Evolutionary conservation across 306 rosid genomes (phyloP).

Genomic region (Vicia sativa): DNA sequence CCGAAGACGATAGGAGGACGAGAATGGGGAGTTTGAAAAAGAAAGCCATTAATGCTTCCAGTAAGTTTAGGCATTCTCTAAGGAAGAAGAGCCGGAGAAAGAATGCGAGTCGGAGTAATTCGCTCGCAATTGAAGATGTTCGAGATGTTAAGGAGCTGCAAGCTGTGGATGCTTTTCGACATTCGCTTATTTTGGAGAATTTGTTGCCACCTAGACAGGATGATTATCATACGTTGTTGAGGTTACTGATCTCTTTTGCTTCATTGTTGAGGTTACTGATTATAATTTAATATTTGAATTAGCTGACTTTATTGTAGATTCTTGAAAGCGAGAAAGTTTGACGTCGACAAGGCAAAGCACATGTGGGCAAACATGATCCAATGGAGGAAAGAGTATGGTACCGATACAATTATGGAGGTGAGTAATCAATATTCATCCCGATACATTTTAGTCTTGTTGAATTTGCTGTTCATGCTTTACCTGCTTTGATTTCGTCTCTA

Average conservation of each 20-base stretch:
- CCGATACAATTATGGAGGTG: constrained; percentile 86
- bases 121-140: constrained; percentile 83
- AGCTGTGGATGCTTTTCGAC: constrained; percentile 77
- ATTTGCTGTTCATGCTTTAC: constrained; percentile 16
- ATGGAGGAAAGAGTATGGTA: constrained; percentile 87
- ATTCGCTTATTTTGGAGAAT: constrained; percentile 62
- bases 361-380: constrained; percentile 96
- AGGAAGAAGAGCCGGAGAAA: constrained; percentile 63
- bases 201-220: constrained; percentile 72
- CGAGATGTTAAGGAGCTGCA: constrained; percentile 77
- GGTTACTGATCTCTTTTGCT: constrained; percentile 47
- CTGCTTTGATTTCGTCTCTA: constrained; percentile 38
- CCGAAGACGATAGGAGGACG: constrained; percentile 77
- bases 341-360: constrained; percentile 77
- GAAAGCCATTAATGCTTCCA: constrained; percentile 83
- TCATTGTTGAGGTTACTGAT: not conserved
- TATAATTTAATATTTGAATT: no score
- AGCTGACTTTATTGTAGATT: constrained; percentile 57
- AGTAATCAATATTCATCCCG: no score
- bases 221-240: constrained; percentile 80
- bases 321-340: constrained; percentile 93
- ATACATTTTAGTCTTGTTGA: constrained; percentile 18
- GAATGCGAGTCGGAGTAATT: constrained; percentile 39
- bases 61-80: constrained; percentile 81
- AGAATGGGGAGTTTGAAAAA: constrained; percentile 74